phyloP scores from a whole-genome alignment of 2,329 filamentous ascomycete species.

The Dothistroma pini region DNA sequence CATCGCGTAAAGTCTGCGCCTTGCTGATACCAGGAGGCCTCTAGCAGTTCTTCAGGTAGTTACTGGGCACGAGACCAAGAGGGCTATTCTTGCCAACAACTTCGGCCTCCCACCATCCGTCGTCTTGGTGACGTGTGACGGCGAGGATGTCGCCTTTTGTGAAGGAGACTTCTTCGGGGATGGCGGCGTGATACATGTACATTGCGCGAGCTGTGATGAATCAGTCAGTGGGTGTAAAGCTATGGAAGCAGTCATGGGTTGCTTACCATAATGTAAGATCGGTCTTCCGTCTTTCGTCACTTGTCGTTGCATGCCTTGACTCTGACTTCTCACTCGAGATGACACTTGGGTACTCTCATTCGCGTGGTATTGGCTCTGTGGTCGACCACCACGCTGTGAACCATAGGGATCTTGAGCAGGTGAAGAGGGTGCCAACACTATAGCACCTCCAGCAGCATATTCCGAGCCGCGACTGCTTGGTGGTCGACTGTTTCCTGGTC shows the following conservation, averaged over 20 bases:
- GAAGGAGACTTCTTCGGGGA: slow-evolving; percentile 91
- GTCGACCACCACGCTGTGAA: slow-evolving; percentile 40
- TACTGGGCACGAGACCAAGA: slow-evolving; percentile 61
- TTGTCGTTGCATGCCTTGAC: slow-evolving; percentile 78
- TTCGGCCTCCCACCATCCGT: slow-evolving; percentile 99
- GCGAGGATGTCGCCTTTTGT: slow-evolving; percentile 88
- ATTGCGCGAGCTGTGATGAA: slow-evolving; percentile 66
- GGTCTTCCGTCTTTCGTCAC: slow-evolving; percentile 81
- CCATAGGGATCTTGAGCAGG: slow-evolving; percentile 41
- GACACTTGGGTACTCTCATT: slow-evolving; percentile 39
- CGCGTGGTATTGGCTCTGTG: slow-evolving; percentile 45
- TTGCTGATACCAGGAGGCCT: background rate
- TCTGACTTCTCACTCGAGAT: slow-evolving; percentile 66
- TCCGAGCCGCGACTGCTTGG: slow-evolving; percentile 43
- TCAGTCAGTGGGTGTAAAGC: slow-evolving; percentile 10
- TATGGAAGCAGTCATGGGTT: background rate
- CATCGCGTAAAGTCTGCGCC: background rate
- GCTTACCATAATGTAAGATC: slow-evolving; percentile 92
- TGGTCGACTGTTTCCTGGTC: slow-evolving; percentile 37
- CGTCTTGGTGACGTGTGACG: slow-evolving; percentile 85
- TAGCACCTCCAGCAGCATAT: slow-evolving; percentile 32
- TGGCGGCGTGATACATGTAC: slow-evolving; percentile 91
- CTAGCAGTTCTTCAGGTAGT: slow-evolving; percentile 60
- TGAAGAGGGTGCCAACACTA: slow-evolving; percentile 44
- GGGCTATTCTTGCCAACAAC: slow-evolving; percentile 62